phyloP scores from a whole-genome alignment of 371 early-diverging fungal genomes.

The Batkoa obscura region DNA sequence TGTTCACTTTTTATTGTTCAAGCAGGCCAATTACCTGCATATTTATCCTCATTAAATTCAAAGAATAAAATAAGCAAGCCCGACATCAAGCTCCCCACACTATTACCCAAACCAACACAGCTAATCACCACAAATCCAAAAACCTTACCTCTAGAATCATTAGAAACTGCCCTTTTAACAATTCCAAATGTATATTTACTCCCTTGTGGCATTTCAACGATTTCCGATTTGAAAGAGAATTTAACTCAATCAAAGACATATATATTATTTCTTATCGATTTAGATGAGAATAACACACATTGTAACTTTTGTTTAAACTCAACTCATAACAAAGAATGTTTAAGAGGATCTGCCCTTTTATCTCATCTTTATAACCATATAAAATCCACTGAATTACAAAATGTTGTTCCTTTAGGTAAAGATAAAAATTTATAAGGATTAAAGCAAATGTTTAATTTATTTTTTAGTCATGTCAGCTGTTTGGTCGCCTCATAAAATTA shows the following conservation, averaged over 20 bases:
- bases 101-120: not conserved
- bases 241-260: not conserved
- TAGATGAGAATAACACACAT: not conserved
- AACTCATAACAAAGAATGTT: not conserved
- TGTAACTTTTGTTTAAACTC: not conserved
- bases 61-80: not conserved
- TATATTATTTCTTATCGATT: not conserved
- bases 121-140: not conserved
- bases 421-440: no score
- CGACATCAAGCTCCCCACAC: not conserved
- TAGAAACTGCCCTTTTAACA: not conserved
- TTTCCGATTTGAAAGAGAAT: not conserved
- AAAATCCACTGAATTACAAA: not conserved
- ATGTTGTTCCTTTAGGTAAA: slow-evolving; percentile 3
- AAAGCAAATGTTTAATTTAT: not conserved
- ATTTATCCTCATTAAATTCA: not conserved
- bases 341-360: not conserved
- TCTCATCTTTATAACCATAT: not conserved
- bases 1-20: not conserved
- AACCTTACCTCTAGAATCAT: not conserved
- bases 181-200: not conserved
- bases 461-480: not conserved
- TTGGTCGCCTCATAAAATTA: not conserved
- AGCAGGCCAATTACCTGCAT: not conserved
- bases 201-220: slow-evolving; percentile 1